A percentile compares a stretch with the other conserved stretches of the same genome.
These are phyloP conservation scores for Globisporangium radiosum DNA, from an alignment of 352 stramenopile genomes.

Conservation along the genomic window DNA sequence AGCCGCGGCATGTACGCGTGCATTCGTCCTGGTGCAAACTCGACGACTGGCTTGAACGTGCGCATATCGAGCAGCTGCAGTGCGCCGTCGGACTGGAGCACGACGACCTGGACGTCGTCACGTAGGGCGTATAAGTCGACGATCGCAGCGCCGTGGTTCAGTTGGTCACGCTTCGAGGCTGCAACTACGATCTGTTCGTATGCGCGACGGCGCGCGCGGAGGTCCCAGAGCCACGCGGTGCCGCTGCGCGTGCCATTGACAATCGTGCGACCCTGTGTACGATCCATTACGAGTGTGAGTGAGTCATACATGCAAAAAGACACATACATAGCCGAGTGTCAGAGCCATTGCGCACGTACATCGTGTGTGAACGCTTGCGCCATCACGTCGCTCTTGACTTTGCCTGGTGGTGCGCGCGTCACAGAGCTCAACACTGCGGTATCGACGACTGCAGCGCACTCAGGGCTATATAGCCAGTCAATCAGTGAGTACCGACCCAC, in stretches of 20 bases:
- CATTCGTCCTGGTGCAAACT: constrained; percentile 18
- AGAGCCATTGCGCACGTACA: not conserved
- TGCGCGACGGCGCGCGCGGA: constrained; percentile 17
- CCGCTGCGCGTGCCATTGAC: constrained; percentile 45
- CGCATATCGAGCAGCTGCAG: constrained; percentile 43
- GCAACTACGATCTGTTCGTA: constrained; percentile 5
- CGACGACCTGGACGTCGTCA: constrained; percentile 28
- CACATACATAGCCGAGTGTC: not conserved
- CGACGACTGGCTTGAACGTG: constrained; percentile 25
- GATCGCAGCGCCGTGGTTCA: constrained; percentile 20
- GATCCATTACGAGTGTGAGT: not conserved
- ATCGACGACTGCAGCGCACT: constrained; percentile 7
- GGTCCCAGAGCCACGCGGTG: constrained; percentile 43
- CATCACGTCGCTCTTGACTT: constrained; percentile 30
- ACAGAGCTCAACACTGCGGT: constrained; percentile 3
- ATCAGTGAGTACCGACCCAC: not conserved
- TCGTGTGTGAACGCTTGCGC: constrained; percentile 31
- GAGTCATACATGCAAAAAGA: too few relatives aligned
- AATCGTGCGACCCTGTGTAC: constrained; percentile 26
- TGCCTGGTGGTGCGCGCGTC: constrained; percentile 18
- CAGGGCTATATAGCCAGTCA: not conserved
- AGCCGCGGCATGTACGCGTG: constrained; percentile 25
- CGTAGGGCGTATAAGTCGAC: constrained; percentile 33
- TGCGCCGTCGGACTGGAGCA: constrained; percentile 39
- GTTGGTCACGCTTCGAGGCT: not conserved